Evolutionary conservation across 257 asterid genomes (phyloP), one percentile per base, ranked within the genome.

Genomic region (Leptodermis oblonga): DNA sequence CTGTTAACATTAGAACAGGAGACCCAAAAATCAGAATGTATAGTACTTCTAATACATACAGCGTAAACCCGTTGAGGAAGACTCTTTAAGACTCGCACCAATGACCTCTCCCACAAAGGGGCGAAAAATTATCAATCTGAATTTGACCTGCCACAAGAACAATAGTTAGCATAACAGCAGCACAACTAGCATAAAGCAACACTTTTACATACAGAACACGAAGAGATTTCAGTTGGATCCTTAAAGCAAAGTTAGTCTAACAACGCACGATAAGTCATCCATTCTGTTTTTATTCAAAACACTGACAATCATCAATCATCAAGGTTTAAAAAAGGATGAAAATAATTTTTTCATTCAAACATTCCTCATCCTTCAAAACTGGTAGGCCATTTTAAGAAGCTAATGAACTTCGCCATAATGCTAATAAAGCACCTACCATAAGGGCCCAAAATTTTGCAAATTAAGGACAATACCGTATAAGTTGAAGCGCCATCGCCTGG

Each of bases 401-500:
- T 62, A 62, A 20, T 17, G 67, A 61, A 61, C 46, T 61, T 33
- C 9, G 2, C 18, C 30, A 37, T 14, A 22, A 26, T 9, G 20
- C 48, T 34, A 7, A 5, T 62, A 36, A 36, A 36, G 6, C 49
- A 62, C 18, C n/a, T n/a, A n/a, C 33, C 45, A 36, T 11, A 33
- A 20, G 34, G 25, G 10, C 66, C 33, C 65, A 59, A 59, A 33
- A 14, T 33, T 59, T 41, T 30, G 43, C 7, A 33, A 17, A 37
- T 59, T 17, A 33, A 53, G 31, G n/a, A 60, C 28, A 1, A 33
- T 86, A 90, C 99, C 91, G 87, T 93, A 73, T 90, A 88, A 17
- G 92, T 90, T 48, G 97, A 84, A 76, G 95, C 96, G 56, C 99
- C 99, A 17, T 88, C 92, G 62, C 90, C 80, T 2, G 99, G 82